Conservation (phyloP, 148 eudicot species). For the Mesembryanthemum crystallinum region DNA sequence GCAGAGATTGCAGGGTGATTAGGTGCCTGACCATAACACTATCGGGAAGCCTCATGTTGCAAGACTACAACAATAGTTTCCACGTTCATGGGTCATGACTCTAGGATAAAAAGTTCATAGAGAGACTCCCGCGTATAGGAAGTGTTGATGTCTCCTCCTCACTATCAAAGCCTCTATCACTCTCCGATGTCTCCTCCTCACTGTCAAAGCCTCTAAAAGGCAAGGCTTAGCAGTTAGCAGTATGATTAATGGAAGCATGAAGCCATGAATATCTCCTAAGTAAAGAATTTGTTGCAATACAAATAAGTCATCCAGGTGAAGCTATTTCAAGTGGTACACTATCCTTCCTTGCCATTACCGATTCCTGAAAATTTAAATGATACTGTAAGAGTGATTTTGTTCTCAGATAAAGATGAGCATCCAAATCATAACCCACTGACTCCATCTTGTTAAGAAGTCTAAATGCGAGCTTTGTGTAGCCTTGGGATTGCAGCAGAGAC, state of each 20-base stretch:
- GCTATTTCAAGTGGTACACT: background rate
- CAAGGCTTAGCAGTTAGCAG: background rate
- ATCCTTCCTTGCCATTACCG: slow-evolving; percentile 10
- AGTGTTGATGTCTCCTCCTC: background rate
- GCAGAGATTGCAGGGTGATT: background rate
- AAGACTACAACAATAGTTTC: background rate
- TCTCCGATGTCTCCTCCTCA: background rate
- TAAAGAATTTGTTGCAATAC: background rate
- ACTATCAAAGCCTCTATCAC: slow-evolving; percentile 2
- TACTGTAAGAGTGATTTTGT: slow-evolving; percentile 45
- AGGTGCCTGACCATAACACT: slow-evolving; percentile 2
- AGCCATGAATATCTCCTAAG: background rate
- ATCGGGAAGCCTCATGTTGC: background rate
- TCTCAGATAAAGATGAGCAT: slow-evolving; percentile 29
- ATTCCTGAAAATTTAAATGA: slow-evolving; percentile 23
- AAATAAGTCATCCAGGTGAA: slow-evolving; percentile 9
- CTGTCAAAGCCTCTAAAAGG: background rate
- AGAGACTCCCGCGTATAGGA: background rate
- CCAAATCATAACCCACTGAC: slow-evolving; percentile 50
- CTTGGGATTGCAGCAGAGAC: slow-evolving; percentile 41
- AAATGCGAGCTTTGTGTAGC: slow-evolving; percentile 34
- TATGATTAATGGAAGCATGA: background rate
- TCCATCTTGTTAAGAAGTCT: slow-evolving; percentile 58
- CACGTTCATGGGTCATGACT: background rate
- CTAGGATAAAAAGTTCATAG: background rate